phyloP scores from a whole-genome alignment of 2,329 filamentous ascomycete genomes.

The Penicillium sp. region DNA sequence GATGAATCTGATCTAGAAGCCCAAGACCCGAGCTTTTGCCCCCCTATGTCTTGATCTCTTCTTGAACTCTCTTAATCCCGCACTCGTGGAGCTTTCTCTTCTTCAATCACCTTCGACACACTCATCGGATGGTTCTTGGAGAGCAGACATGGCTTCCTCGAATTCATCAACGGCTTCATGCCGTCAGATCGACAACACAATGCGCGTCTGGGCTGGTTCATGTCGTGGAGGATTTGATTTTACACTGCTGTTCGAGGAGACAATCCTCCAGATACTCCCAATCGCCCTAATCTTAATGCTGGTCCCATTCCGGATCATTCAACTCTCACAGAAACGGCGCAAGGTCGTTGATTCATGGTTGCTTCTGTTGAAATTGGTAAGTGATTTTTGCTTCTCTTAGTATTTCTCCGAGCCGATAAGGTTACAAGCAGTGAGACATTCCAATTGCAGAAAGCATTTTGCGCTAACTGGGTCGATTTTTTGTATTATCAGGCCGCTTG shows the following conservation, averaged over 20 bases:
- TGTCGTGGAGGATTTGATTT: slow-evolving; percentile 48
- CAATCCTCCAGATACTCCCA: slow-evolving; percentile 40
- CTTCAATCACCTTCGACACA: slow-evolving; percentile 16
- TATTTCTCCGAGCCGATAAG: background rate
- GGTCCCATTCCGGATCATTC: slow-evolving; percentile 36
- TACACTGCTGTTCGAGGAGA: slow-evolving; percentile 49
- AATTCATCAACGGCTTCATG: slow-evolving; percentile 30
- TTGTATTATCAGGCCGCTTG: slow-evolving; percentile 27
- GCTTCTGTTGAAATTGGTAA: slow-evolving; percentile 37
- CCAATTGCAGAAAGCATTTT: background rate
- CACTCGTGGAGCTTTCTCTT: slow-evolving; percentile 14
- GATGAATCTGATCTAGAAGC: slow-evolving; percentile 23
- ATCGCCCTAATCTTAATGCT: slow-evolving; percentile 37
- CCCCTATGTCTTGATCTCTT: slow-evolving; percentile 13
- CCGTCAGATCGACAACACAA: slow-evolving; percentile 35
- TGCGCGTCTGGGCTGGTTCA: slow-evolving; percentile 33
- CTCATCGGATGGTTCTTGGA: slow-evolving; percentile 20
- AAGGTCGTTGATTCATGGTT: slow-evolving; percentile 37
- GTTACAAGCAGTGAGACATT: background rate
- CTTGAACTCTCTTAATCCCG: slow-evolving; percentile 5
- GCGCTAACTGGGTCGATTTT: background rate
- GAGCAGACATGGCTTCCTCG: slow-evolving; percentile 29
- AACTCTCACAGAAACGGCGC: slow-evolving; percentile 35
- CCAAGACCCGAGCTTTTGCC: slow-evolving; percentile 4
- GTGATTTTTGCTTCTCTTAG: slow-evolving; percentile 14